A percentile compares a stretch with the other conserved stretches of the same genome.
Conservation (phyloP, 1,139 yeast species). For the Scheffersomyces lignicola region DNA sequence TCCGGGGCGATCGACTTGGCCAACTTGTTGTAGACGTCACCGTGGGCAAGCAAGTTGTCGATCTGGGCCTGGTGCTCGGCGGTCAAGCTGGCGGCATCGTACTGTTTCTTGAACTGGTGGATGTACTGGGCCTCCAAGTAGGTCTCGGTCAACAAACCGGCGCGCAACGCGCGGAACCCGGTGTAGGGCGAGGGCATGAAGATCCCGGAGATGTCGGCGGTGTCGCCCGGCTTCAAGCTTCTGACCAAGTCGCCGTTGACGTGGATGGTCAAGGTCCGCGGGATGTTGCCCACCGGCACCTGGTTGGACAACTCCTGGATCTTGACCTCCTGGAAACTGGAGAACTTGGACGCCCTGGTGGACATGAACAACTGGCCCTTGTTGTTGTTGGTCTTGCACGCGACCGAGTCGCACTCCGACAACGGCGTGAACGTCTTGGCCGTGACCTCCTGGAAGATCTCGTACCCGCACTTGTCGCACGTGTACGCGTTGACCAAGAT, state of each 20-base stretch:
- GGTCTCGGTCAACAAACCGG: constrained; percentile 93
- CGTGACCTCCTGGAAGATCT: constrained; percentile 92
- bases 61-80: constrained; percentile 58
- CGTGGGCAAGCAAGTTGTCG: constrained; percentile 47
- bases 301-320: constrained; percentile 94
- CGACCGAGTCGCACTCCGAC: constrained; percentile 78
- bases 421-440: constrained; percentile 84
- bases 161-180: constrained; percentile 87
- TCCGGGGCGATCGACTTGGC: constrained; percentile 97
- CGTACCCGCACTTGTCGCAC: constrained; percentile 96
- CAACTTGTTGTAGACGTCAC: constrained; percentile 75
- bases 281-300: constrained; percentile 98
- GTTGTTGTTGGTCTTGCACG: constrained; percentile 75
- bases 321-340: constrained; percentile 93
- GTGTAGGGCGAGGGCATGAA: constrained; percentile 94
- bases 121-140: constrained; percentile 87
- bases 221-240: constrained; percentile 88
- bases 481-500: constrained; percentile 92
- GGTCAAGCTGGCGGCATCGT: constrained; percentile 64
- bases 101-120: constrained; percentile 85
- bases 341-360: constrained; percentile 92
- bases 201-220: constrained; percentile 89
- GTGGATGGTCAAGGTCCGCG: constrained; percentile 81
- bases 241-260: constrained; percentile 90
- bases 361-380: constrained; percentile 91